Conservation (phyloP, 176 grass and related monocot species). For the Aegilops umbellulata region DNA sequence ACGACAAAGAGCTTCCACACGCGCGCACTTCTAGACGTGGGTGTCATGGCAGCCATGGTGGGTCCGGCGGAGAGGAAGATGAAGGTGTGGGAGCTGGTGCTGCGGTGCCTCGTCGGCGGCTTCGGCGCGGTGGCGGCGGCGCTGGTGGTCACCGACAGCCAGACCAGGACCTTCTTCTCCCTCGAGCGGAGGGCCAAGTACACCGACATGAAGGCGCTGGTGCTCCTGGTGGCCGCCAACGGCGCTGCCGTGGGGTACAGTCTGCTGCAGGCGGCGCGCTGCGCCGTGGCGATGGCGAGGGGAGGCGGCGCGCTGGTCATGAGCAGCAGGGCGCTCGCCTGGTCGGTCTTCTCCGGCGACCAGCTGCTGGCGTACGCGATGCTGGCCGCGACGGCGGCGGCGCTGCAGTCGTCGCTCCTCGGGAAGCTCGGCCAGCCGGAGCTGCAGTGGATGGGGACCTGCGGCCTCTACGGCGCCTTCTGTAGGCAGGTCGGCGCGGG, state of each 20-base stretch:
- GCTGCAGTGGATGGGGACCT: constrained; percentile 88
- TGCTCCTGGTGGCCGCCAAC: constrained; percentile 52
- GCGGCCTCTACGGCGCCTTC: constrained; percentile 74
- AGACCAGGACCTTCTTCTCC: constrained; percentile 63
- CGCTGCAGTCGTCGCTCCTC: constrained; percentile 52
- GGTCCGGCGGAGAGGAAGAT: constrained; percentile 55
- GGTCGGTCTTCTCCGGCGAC: constrained; percentile 72
- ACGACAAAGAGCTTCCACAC: background rate
- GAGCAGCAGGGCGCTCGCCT: constrained; percentile 47
- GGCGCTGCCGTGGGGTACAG: constrained; percentile 61
- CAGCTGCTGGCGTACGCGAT: constrained; percentile 79
- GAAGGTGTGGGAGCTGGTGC: constrained; percentile 58
- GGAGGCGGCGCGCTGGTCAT: background rate
- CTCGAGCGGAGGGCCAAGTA: constrained; percentile 55
- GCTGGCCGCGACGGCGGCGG: constrained; percentile 55
- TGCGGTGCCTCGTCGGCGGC: constrained; percentile 36
- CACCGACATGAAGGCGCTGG: constrained; percentile 76
- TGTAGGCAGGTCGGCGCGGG: constrained; percentile 56
- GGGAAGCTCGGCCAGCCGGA: constrained; percentile 52
- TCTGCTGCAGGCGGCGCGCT: constrained; percentile 59
- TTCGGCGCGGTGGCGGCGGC: constrained; percentile 35
- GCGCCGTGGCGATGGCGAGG: constrained; percentile 22
- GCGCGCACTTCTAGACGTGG: background rate
- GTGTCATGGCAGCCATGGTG: background rate
- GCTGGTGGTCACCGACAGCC: constrained; percentile 52